Evolutionary conservation across 2,329 filamentous ascomycete species (phyloP).

Genomic region (Fusarium humuli): DNA sequence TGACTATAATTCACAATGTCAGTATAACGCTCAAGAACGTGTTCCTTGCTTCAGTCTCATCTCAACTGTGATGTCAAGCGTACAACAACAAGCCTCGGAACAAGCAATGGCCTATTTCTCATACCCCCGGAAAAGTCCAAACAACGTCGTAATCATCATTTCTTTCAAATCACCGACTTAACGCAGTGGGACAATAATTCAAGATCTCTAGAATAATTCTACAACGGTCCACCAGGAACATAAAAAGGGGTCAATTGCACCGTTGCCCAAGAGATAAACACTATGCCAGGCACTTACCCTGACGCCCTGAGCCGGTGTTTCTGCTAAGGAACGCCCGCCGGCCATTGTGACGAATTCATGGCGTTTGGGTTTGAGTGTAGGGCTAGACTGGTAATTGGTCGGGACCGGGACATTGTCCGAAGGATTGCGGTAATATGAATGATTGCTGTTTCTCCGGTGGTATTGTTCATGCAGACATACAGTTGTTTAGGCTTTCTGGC

Average conservation of each 20-base stretch:
- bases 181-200: too few relatives aligned
- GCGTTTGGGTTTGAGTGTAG: background rate
- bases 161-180: background rate
- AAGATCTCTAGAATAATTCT: background rate
- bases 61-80: background rate
- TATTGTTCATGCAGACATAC: background rate
- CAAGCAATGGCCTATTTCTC: too few relatives aligned
- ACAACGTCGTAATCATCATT: background rate
- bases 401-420: background rate
- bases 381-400: background rate
- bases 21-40: background rate
- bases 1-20: constrained; percentile 23
- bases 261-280: background rate
- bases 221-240: background rate
- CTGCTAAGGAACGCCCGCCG: background rate
- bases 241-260: background rate
- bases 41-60: background rate
- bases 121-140: too few relatives aligned
- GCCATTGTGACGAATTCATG: background rate
- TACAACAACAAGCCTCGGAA: too few relatives aligned
- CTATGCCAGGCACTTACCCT: background rate
- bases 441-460: too few relatives aligned
- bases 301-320: too few relatives aligned
- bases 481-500: background rate
- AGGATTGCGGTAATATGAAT: background rate